Evolutionary conservation across 2,329 filamentous ascomycete genomes (phyloP), one percentile per base, ranked within the genome.

Genomic region (Aspergillus quadrilineatus): DNA sequence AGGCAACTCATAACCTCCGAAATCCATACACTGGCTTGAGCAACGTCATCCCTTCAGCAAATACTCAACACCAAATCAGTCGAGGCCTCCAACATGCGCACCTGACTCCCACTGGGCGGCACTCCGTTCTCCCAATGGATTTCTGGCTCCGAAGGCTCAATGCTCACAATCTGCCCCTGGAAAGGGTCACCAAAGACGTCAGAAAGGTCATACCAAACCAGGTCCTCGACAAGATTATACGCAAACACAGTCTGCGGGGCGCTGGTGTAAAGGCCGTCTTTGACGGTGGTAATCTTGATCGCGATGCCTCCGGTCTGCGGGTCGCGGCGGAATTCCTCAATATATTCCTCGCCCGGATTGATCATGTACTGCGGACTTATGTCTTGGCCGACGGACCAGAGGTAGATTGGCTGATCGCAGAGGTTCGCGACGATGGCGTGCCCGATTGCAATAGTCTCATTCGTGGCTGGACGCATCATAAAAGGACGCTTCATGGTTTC

Each of bases 181-280:
- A 78, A 78, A 4, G 76, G 71, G 60, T 78, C 73, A 7, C 76
- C 77, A 64, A 75, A 73, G 15, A 78, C 73, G 68, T 78, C 75
- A 3, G 72, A 74, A 41, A 79, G 62, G 62, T 77, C 75, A 57
- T 77, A 79, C 66, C 73, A 77, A 47, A 78, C 67, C 37, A 61
- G 55, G 1, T 55, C 34, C 0, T 48, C 49, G 14, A 69, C 62
- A 17, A 77, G 63, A 34, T 70, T 76, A 61, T 78, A 78, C 26
- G 75, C 75, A 54, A 77, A 78, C 22, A 75, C 67, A 3, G 73
- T 75, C 64, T 76, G 68, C 4, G 75, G 67, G 3, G 68, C 63
- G 15, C 65, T 69, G 6, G 60, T 64, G 52, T 67, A 71, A 34
- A 77, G 59, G 7, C 74, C 75, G 47, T 73, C 61, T 14, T 55